Base-by-base conservation (phyloP, 1,284 basidiomycete species). In the Entoloma clypeatum region DNA sequence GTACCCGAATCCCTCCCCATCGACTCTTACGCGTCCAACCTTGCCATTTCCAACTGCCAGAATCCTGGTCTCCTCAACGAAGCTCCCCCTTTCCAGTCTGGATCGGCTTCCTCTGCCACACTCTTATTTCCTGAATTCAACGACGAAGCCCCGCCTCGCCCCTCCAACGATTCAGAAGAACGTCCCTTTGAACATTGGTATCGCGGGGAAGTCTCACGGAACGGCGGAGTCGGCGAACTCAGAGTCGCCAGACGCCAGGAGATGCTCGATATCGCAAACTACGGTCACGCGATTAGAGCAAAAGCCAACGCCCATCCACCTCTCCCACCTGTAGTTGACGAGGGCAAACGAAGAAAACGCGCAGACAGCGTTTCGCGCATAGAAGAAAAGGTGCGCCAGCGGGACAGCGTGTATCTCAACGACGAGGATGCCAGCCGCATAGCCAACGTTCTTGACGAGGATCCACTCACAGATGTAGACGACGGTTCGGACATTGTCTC, bases 101-200 rank as follows among this genome's bases (percentile, higher is more conserved):
- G 60, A 43, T 67, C 70, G 7, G 50, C 56, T 36, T 57, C 64
- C 13, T 57, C 62, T 52, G 49, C 60, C 47, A 52, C 58, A 29
- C 54, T 52, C 13, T 57, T 56, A 24, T 52, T 50, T 8, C 45
- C 47, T 31, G 52, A 54, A 38, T 52, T 51, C 22, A 40, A 47
- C 17, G 33, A 44, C 8, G 57, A 63, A 25, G 48, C 50, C 24
- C 56, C 58, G 16, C 51, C 62, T 3, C 73, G 83, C 28, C 63
- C 69, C 18, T 87, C 85, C 4, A 69, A 63, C n/a, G 85, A 87
- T 14, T 86, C 82, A 2, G 83, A 86, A 47, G 86, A 88, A 55
- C 74, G 74, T 5, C 85, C 84, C 0, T 88, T 81, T 48, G 83
- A 88, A 53, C 85, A 88, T 53, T 88, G 85, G 85, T 88, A 88